phyloP scores from a whole-genome alignment of 768 basidiomycete genomes.

The Mycena maculata region DNA sequence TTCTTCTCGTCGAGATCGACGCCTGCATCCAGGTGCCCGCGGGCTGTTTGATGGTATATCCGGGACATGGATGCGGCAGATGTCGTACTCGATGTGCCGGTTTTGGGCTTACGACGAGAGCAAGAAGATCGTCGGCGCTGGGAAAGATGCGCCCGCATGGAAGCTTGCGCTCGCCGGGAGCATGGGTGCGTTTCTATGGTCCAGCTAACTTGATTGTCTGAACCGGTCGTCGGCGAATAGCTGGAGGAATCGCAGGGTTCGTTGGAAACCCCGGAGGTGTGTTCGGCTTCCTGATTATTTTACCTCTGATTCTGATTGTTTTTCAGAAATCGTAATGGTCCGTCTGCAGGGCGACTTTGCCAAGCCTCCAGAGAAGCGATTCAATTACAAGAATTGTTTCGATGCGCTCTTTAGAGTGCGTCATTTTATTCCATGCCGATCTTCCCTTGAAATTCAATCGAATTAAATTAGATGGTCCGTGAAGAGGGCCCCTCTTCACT shows the following conservation, averaged over 20 bases:
- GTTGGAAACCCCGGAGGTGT: conserved; percentile 90
- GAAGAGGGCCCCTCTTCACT: conserved; percentile 88
- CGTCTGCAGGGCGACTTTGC: conserved; percentile 93
- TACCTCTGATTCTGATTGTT: too few species aligned
- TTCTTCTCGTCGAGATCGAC: conserved; percentile 12
- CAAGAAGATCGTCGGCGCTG: conserved; percentile 84
- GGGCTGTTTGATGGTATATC: conserved; percentile 90
- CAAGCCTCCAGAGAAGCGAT: conserved; percentile 86
- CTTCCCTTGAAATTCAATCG: background rate
- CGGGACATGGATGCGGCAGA: conserved; percentile 91
- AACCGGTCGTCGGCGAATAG: conserved; percentile 47
- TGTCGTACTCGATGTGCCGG: conserved; percentile 92
- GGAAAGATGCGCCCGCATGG: conserved; percentile 80
- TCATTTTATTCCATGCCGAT: conserved; percentile 29
- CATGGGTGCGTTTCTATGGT: conserved; percentile 71
- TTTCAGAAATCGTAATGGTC: conserved; percentile 83
- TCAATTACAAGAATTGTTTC: conserved; percentile 91
- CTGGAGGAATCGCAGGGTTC: conserved; percentile 86
- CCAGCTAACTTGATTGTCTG: background rate
- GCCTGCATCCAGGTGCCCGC: conserved; percentile 56
- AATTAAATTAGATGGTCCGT: conserved; percentile 74
- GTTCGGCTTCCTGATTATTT: conserved; percentile 30
- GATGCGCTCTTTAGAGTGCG: conserved; percentile 88
- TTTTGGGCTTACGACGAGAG: conserved; percentile 95
- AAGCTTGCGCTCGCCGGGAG: conserved; percentile 84